Evolutionary conservation across 805 yeast species (phyloP).

Genomic region (Starmerella lactis-condensi): DNA sequence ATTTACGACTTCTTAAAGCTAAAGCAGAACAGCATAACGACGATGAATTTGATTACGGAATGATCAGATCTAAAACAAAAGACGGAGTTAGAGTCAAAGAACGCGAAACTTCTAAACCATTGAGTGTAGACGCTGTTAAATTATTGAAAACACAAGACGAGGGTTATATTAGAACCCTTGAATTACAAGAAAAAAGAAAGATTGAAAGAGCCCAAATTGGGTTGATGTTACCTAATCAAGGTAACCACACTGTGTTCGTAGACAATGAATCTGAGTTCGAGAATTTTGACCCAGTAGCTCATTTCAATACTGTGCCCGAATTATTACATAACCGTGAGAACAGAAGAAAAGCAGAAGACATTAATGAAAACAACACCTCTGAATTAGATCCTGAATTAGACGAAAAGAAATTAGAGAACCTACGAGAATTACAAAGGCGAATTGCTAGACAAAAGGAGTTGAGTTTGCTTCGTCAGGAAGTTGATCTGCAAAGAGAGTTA

Average conservation of each 20-base stretch:
- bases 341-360: conserved; percentile 28
- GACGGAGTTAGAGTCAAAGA: conserved; percentile 47
- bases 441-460: conserved; percentile 55
- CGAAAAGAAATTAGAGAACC: conserved; percentile 42
- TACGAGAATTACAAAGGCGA: conserved; percentile 41
- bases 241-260: conserved; percentile 74
- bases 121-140: conserved; percentile 58
- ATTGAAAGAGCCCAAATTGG: conserved; percentile 35
- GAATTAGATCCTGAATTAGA: too few species aligned
- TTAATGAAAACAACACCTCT: too few species aligned
- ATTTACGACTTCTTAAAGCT: conserved; percentile 47
- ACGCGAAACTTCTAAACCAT: conserved; percentile 28
- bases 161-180: conserved; percentile 61
- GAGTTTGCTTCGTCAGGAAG: conserved; percentile 44
- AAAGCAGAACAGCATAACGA: conserved; percentile 67
- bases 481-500: conserved; percentile 64
- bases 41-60: conserved; percentile 91
- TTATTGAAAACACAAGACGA: conserved; percentile 80
- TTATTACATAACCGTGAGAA: conserved; percentile 51
- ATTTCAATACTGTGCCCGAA: conserved; percentile 51
- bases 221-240: conserved; percentile 28
- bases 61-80: conserved; percentile 56
- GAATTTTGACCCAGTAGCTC: conserved; percentile 42
- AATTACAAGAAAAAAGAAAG: conserved; percentile 48
- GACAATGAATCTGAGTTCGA: conserved; percentile 40